Evolutionary conservation across 768 basidiomycete species (phyloP).

Genomic region (Boletus reticuloceps): DNA sequence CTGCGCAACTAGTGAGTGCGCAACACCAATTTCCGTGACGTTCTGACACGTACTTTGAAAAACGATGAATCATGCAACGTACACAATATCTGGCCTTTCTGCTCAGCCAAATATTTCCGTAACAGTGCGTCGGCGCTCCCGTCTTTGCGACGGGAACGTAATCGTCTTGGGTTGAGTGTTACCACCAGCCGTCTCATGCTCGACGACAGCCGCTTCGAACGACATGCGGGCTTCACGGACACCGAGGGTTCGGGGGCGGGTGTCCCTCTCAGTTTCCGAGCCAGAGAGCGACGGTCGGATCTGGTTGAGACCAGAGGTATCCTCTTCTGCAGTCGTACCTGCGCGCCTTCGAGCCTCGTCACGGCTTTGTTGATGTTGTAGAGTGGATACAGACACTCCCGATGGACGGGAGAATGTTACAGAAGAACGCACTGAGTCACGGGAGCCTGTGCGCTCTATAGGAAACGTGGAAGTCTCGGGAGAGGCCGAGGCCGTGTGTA

Average conservation of each 20-base stretch:
- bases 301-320: conserved; percentile 20
- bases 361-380: conserved; percentile 51
- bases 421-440: conserved; percentile 41
- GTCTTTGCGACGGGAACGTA: conserved; percentile 29
- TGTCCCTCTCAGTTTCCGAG: conserved; percentile 51
- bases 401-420: conserved; percentile 68
- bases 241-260: conserved; percentile 38
- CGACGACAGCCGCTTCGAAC: conserved; percentile 35
- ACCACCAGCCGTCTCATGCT: conserved; percentile 26
- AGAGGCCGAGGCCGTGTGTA: conserved; percentile 59
- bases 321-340: conserved; percentile 25
- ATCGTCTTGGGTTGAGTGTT: conserved; percentile 39
- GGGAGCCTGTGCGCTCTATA: conserved; percentile 48
- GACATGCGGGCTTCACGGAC: conserved; percentile 46
- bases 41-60: conserved; percentile 18
- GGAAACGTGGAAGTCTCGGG: conserved; percentile 31
- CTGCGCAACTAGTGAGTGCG: background rate
- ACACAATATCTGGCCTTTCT: conserved; percentile 5
- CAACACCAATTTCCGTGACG: background rate
- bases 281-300: conserved; percentile 37
- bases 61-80: conserved; percentile 8
- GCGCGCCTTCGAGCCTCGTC: conserved; percentile 36
- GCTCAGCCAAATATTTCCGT: conserved; percentile 45
- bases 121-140: conserved; percentile 48
- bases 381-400: conserved; percentile 49